These are phyloP conservation scores for Nothophaeocryptopus gaeumannii DNA, from an alignment of 2,329 filamentous ascomycete species.

Conservation along the genomic window DNA sequence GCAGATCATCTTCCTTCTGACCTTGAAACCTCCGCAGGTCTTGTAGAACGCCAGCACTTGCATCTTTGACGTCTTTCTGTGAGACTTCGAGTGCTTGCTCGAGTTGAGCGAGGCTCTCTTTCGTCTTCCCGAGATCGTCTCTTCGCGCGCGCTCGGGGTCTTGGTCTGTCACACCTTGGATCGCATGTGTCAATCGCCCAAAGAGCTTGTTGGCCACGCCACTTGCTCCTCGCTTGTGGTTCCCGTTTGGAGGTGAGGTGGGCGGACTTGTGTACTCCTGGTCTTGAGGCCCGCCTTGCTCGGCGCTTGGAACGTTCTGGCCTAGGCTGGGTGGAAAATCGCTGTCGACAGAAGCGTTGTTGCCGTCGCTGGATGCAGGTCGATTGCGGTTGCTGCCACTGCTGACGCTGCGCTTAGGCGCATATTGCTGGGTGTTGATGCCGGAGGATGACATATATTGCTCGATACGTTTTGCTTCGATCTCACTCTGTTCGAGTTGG, in stretches of 20 bases:
- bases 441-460: slow-evolving; percentile 80
- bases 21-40: slow-evolving; percentile 90
- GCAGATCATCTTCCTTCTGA: slow-evolving; percentile 93
- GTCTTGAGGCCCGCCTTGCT: slow-evolving; percentile 64
- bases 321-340: slow-evolving; percentile 80
- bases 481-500: slow-evolving; percentile 87
- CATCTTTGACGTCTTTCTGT: slow-evolving; percentile 89
- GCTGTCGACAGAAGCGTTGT: slow-evolving; percentile 88
- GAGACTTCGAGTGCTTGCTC: slow-evolving; percentile 88
- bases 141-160: slow-evolving; percentile 90
- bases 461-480: slow-evolving; percentile 88
- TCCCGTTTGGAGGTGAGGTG: slow-evolving; percentile 22
- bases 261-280: slow-evolving; percentile 26
- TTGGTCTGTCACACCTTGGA: slow-evolving; percentile 93
- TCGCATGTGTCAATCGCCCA: slow-evolving; percentile 88
- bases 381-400: slow-evolving; percentile 38
- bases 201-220: slow-evolving; percentile 93
- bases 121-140: slow-evolving; percentile 93
- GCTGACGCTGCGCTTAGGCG: slow-evolving; percentile 63
- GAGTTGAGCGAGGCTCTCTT: slow-evolving; percentile 78
- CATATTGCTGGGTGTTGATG: slow-evolving; percentile 47
- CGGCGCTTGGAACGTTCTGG: slow-evolving; percentile 58
- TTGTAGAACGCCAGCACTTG: slow-evolving; percentile 80
- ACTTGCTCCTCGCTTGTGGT: slow-evolving; percentile 76
- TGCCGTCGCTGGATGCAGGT: slow-evolving; percentile 50